phyloP scores from a whole-genome alignment of 164 flowering plant species.

The Nymphaea colorata region DNA sequence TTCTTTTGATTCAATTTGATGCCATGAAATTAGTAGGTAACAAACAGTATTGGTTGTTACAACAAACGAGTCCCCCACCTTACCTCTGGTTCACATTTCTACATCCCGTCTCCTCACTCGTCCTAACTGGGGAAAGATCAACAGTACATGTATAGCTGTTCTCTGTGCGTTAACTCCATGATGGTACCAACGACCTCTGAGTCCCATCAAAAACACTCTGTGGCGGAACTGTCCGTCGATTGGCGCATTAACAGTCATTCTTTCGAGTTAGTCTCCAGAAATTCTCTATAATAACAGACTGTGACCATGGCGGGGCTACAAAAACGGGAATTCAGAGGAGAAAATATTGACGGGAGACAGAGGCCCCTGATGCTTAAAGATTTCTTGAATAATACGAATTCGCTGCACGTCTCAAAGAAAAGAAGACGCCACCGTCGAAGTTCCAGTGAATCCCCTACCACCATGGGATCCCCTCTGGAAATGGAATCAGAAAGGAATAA shows the following conservation, averaged over 20 bases:
- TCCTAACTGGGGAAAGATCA: neutral
- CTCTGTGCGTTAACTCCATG: neutral
- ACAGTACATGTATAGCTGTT: neutral
- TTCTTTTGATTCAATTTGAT: neutral
- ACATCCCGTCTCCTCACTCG: neutral
- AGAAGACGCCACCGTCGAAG: neutral
- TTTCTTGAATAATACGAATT: neutral
- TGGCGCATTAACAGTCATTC: neutral
- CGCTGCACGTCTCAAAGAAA: neutral
- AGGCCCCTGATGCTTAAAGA: conserved; percentile 3
- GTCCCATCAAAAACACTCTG: neutral
- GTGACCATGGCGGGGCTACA: neutral
- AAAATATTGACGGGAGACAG: neutral
- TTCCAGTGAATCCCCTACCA: neutral
- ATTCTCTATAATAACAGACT: neutral
- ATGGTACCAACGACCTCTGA: neutral
- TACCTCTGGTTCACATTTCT: neutral
- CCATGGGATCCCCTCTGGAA: neutral
- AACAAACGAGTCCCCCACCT: neutral
- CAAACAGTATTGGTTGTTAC: neutral
- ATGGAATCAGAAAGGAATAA: neutral
- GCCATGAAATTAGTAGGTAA: neutral
- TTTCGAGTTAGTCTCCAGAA: neutral
- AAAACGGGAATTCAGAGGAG: neutral
- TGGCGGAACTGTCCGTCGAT: neutral